phyloP scores from a whole-genome alignment of 179 eudicot genomes.

The Spinacia oleracea region DNA sequence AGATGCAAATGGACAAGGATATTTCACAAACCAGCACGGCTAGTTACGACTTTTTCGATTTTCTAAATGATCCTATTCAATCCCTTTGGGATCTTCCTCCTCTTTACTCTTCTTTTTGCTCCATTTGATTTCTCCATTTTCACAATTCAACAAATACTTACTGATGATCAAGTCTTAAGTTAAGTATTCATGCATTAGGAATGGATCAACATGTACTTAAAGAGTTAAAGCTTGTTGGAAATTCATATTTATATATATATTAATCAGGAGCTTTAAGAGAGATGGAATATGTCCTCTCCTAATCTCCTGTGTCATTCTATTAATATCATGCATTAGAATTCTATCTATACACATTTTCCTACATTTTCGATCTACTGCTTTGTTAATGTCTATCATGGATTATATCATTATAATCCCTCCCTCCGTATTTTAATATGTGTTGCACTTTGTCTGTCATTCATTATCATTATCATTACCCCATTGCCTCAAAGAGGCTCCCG shows the following conservation, averaged over 20 bases:
- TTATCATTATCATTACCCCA: too few species aligned
- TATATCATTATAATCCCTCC: too few species aligned
- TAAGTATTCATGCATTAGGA: constrained; percentile 6
- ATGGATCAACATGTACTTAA: background rate
- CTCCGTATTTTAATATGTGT: too few species aligned
- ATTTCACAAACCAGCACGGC: constrained; percentile 49
- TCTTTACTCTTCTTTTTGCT: constrained; percentile 51
- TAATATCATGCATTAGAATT: constrained; percentile 15
- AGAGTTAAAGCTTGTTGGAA: constrained; percentile 13
- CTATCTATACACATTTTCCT: background rate
- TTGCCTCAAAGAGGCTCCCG: too few species aligned
- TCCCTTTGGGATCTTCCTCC: constrained; percentile 87
- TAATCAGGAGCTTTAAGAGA: constrained; percentile 33
- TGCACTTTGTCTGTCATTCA: too few species aligned
- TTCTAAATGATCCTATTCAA: constrained; percentile 57
- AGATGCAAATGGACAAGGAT: constrained; percentile 65
- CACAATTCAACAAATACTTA: background rate
- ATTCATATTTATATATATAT: background rate
- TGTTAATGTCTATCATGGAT: background rate
- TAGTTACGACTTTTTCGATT: constrained; percentile 57
- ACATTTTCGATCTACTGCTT: background rate
- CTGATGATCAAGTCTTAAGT: background rate
- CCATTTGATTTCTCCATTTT: constrained; percentile 24
- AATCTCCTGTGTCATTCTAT: constrained; percentile 31
- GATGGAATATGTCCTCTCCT: constrained; percentile 49